Base-by-base conservation (phyloP, 169 alveolate species). In the Plasmodium inui region DNA sequence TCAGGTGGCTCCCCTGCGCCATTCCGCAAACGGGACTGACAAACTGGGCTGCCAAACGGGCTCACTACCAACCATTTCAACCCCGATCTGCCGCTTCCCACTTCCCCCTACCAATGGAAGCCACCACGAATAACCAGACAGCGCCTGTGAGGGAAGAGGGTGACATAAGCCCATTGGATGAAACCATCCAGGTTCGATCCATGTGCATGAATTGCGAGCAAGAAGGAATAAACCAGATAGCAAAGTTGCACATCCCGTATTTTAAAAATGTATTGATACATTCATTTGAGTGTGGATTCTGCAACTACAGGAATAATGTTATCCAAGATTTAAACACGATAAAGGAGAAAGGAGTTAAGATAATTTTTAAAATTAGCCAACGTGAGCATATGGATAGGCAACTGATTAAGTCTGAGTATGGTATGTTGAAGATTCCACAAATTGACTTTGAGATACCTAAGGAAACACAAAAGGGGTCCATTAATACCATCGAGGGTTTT, bases 361-460 rank as follows among this genome's bases (percentile, higher is more conserved):
- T 98, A 81, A 94, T 82, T 39, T 95, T 98, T 55, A 94, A 95
- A n/a, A 98, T 98, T 14, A 83, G 93, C 39, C 84, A 94, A n/a
- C 81, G 88, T 41, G 96, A 97, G 81, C 98, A 97, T 67, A 95
- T 99, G 90, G 97, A 98, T 88, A 95, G 99, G 74, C 98, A 98
- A 83, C 96, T 98, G 34, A 99, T 99, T 3, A 97, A 97, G 83
- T 97, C 98, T 67, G 98, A 97, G 92, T 95, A 92, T 92, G 98
- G 98, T 10, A 95, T 97, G 6, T 93, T 98, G 39, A 96, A 92
- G 39, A 94, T 98, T 86, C 99, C 98, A 4, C 99, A 98, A 79
- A 94, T 98, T 61, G 99, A 98, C 37, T 96, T 99, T 57, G 99
- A 98, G 93, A 97, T 99, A 83, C 99, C 99, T 46, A 95, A 98